Evolutionary conservation across 495 filamentous ascomycete species (phyloP).

Genomic region (Lasiosphaeria miniovina): DNA sequence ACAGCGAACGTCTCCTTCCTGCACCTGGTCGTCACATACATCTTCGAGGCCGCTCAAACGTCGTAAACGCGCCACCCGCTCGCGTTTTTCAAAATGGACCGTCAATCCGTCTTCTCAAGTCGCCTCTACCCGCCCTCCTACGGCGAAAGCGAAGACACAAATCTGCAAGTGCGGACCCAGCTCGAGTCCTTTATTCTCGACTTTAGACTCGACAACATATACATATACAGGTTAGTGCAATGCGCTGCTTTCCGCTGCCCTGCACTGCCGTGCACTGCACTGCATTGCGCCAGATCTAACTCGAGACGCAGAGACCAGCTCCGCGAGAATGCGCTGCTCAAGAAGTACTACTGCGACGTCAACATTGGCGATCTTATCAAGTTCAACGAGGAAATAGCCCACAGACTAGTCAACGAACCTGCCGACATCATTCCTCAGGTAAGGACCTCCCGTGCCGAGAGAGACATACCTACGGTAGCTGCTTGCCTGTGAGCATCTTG

Average conservation of each 20-base stretch:
- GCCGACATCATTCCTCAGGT: conserved; percentile 91
- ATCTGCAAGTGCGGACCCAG: conserved; percentile 56
- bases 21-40: not conserved
- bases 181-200: conserved; percentile 86
- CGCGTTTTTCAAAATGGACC: conserved; percentile 64
- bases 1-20: not conserved
- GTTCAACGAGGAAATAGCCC: conserved; percentile 94
- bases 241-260: not conserved
- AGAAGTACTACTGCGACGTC: conserved; percentile 95
- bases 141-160: conserved; percentile 51
- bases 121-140: conserved; percentile 42
- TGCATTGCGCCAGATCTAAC: conserved; percentile 14
- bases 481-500: not conserved
- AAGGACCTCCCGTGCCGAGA: conserved; percentile 16
- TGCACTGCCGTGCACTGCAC: no score
- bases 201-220: conserved; percentile 92
- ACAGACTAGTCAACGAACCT: conserved; percentile 85
- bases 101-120: conserved; percentile 79
- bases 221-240: conserved; percentile 71
- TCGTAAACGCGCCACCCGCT: conserved; percentile 4
- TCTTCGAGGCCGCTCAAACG: no score
- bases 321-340: conserved; percentile 89
- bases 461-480: not conserved
- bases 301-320: conserved; percentile 75
- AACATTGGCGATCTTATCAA: conserved; percentile 95